These are phyloP conservation scores for Xylaria curta DNA, from an alignment of 495 filamentous ascomycete species.

Conservation along the genomic window DNA sequence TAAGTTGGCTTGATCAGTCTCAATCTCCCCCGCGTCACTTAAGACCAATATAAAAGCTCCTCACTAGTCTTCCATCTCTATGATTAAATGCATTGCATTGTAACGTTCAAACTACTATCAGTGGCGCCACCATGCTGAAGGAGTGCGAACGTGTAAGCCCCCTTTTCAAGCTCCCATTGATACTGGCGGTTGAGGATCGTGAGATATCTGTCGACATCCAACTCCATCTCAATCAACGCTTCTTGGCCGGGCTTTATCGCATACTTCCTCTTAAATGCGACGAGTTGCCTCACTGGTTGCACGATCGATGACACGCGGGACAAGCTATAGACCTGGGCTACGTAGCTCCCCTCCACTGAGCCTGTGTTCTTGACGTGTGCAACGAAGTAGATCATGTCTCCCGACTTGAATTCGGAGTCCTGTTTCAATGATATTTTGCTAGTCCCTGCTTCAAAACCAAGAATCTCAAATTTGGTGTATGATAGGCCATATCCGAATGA, in stretches of 20 bases:
- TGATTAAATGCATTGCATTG: slow-evolving; percentile 40
- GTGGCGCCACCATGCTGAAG: slow-evolving; percentile 45
- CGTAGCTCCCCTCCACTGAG: slow-evolving; percentile 42
- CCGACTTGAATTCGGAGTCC: slow-evolving; percentile 30
- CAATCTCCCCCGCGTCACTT: too few species aligned
- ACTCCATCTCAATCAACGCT: slow-evolving; percentile 33
- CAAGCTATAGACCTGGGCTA: slow-evolving; percentile 48
- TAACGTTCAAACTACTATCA: slow-evolving; percentile 42
- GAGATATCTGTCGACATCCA: slow-evolving; percentile 49
- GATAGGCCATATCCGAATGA: slow-evolving; percentile 50
- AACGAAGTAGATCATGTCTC: slow-evolving; percentile 43
- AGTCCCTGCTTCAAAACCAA: slow-evolving; percentile 29
- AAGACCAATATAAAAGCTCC: too few species aligned
- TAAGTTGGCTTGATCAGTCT: too few species aligned
- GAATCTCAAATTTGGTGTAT: slow-evolving; percentile 45
- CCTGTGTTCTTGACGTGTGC: slow-evolving; percentile 45
- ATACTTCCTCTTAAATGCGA: slow-evolving; percentile 46
- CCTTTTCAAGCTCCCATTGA: slow-evolving; percentile 50
- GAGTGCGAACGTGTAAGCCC: slow-evolving; percentile 50
- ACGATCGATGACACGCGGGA: slow-evolving; percentile 46
- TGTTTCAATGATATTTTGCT: background rate
- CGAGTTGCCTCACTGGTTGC: slow-evolving; percentile 50
- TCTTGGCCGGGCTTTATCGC: slow-evolving; percentile 39
- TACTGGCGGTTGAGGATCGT: slow-evolving; percentile 45
- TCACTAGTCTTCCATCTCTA: background rate